Evolutionary conservation across 805 yeast genomes (phyloP).

Genomic region (Sugiyamaella mastotermitis): DNA sequence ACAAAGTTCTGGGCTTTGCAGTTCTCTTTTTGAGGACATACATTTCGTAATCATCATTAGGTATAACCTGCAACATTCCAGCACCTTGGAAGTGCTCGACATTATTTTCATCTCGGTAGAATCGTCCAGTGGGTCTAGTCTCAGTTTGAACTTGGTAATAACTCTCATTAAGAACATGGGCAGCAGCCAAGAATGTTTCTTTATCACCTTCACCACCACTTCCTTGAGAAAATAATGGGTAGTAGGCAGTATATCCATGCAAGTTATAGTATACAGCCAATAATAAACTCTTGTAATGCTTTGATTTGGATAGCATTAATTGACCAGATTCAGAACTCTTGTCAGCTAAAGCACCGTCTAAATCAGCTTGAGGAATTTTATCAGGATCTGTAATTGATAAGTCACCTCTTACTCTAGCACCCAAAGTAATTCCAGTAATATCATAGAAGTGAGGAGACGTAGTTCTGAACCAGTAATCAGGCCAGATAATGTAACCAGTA

Average conservation of each 20-base stretch:
- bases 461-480: slow-evolving; percentile 83
- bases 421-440: slow-evolving; percentile 52
- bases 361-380: slow-evolving; percentile 46
- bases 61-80: slow-evolving; percentile 73
- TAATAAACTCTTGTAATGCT: slow-evolving; percentile 51
- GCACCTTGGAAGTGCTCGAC: slow-evolving; percentile 48
- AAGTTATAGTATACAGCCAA: slow-evolving; percentile 59
- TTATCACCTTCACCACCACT: slow-evolving; percentile 76
- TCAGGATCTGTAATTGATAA: slow-evolving; percentile 16
- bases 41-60: slow-evolving; percentile 46
- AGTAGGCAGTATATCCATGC: slow-evolving; percentile 54
- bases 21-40: slow-evolving; percentile 8
- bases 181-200: slow-evolving; percentile 69
- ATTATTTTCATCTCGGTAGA: no score
- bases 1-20: slow-evolving; percentile 27
- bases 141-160: slow-evolving; percentile 8
- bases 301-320: slow-evolving; percentile 48
- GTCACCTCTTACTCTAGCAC: slow-evolving; percentile 32
- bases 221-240: slow-evolving; percentile 54
- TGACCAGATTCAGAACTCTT: slow-evolving; percentile 67
- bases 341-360: slow-evolving; percentile 62
- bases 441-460: slow-evolving; percentile 68
- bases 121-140: slow-evolving; percentile 27
- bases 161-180: slow-evolving; percentile 48
- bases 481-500: slow-evolving; percentile 60